Percentiles rank a stretch among this genome's conserved stretches.
Evolutionary conservation across 1,284 basidiomycete genomes (phyloP).

Genomic region (Rhodotorula sp.): DNA sequence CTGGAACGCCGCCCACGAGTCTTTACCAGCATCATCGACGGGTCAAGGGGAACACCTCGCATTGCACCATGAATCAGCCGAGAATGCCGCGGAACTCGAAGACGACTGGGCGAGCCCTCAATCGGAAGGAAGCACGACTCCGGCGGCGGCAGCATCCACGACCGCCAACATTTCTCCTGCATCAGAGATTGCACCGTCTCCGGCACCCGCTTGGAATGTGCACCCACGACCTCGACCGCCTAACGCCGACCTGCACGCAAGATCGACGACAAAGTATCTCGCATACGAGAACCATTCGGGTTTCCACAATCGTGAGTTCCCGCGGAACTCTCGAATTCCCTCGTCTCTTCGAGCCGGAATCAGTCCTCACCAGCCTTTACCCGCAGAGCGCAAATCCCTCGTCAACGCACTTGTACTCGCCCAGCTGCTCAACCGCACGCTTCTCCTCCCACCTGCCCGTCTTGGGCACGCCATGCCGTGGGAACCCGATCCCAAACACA

Average conservation of each 20-base stretch:
- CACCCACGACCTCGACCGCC: conserved; percentile 10
- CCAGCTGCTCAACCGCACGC: conserved; percentile 33
- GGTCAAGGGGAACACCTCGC: neutral
- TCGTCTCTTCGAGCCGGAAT: too few species aligned
- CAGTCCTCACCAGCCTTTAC: neutral
- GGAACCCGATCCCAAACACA: conserved; percentile 11
- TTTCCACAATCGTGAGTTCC: conserved; percentile 36
- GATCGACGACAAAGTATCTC: conserved; percentile 10
- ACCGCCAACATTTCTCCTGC: too few species aligned
- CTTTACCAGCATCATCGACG: neutral
- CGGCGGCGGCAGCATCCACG: too few species aligned
- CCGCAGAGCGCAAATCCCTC: conserved; percentile 33
- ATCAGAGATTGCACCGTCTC: neutral
- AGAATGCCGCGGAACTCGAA: too few species aligned
- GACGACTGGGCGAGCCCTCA: too few species aligned
- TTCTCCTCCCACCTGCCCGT: conserved; percentile 35
- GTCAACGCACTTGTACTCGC: conserved; percentile 36
- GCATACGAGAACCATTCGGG: conserved; percentile 34
- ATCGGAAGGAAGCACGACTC: too few species aligned
- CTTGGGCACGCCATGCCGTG: conserved; percentile 31
- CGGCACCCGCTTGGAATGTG: conserved; percentile 9
- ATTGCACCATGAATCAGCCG: neutral
- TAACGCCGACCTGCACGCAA: neutral
- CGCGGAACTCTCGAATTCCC: too few species aligned
- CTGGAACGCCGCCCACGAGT: neutral